phyloP scores from a whole-genome alignment of 306 rosid genomes.

The Quercus alba region DNA sequence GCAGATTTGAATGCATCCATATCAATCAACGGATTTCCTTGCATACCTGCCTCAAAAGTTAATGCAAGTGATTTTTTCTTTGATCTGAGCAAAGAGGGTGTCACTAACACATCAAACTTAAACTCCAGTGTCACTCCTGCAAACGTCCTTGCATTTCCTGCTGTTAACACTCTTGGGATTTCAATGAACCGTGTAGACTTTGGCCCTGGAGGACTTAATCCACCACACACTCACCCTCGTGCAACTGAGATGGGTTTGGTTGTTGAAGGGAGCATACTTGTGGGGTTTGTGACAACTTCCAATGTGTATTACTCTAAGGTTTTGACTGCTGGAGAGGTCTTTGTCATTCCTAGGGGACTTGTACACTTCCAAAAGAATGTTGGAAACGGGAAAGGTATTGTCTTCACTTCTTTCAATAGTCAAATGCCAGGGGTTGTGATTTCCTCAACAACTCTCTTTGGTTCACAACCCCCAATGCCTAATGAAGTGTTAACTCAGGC shows the following conservation, averaged over 20 bases:
- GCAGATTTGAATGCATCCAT: slow-evolving; percentile 20
- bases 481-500: slow-evolving; percentile 24
- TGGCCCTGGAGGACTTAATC: slow-evolving; percentile 37
- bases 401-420: slow-evolving; percentile 43
- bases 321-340: slow-evolving; percentile 38
- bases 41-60: slow-evolving; percentile 30
- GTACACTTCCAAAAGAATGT: slow-evolving; percentile 39
- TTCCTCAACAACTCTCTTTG: slow-evolving; percentile 23
- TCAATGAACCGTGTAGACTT: slow-evolving; percentile 44
- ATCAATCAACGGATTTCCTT: slow-evolving; percentile 41
- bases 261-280: slow-evolving; percentile 37
- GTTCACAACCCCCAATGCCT: slow-evolving; percentile 24
- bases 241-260: slow-evolving; percentile 26
- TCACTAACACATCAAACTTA: slow-evolving; percentile 10
- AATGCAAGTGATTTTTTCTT: slow-evolving; percentile 43
- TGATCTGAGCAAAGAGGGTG: slow-evolving; percentile 26
- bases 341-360: slow-evolving; percentile 41
- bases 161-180: slow-evolving; percentile 41
- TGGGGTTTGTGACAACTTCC: slow-evolving; percentile 42
- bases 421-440: slow-evolving; percentile 36
- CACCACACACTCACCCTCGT: slow-evolving; percentile 44
- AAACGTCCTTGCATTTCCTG: slow-evolving; percentile 41
- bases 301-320: slow-evolving; percentile 35
- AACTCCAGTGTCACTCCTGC: slow-evolving; percentile 10
- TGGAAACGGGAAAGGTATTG: slow-evolving; percentile 31